phyloP scores from a whole-genome alignment of 2,329 filamentous ascomycete species.

The Exophiala lecanii-corni region DNA sequence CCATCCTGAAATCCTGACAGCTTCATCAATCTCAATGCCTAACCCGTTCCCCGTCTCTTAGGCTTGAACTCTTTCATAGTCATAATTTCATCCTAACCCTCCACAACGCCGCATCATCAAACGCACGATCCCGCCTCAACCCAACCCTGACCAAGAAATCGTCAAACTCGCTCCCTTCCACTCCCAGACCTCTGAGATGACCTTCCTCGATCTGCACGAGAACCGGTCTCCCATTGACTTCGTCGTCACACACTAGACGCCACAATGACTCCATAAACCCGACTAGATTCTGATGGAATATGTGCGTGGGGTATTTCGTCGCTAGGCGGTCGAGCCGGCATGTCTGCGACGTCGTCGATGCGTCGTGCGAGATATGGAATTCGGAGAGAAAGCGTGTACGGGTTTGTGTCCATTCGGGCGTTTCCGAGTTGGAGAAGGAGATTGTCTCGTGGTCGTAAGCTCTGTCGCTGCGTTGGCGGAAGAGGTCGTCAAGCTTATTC shows the following conservation, averaged over 20 bases:
- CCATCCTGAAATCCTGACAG: no score
- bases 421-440: background rate
- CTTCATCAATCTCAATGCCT: no score
- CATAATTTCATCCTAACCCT: no score
- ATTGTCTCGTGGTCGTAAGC: slow-evolving; percentile 1
- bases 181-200: slow-evolving; percentile 16
- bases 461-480: background rate
- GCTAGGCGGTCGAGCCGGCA: slow-evolving; percentile 17
- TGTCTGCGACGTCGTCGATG: slow-evolving; percentile 6
- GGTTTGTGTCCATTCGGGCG: slow-evolving; percentile 15
- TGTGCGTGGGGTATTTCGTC: slow-evolving; percentile 15
- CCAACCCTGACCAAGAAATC: slow-evolving; percentile 16
- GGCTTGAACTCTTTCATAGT: no score
- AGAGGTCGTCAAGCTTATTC: slow-evolving; percentile 12
- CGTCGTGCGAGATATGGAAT: slow-evolving; percentile 13
- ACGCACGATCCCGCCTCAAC: slow-evolving; percentile 6
- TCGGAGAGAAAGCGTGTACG: slow-evolving; percentile 15
- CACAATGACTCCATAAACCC: slow-evolving; percentile 14
- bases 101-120: no score
- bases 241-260: slow-evolving; percentile 8
- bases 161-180: slow-evolving; percentile 20
- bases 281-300: slow-evolving; percentile 12
- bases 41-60: no score
- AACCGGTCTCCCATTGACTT: slow-evolving; percentile 27
- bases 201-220: slow-evolving; percentile 28